Conservation (phyloP, 2,329 filamentous ascomycete genomes). For the Stachybotrys echinatus region DNA sequence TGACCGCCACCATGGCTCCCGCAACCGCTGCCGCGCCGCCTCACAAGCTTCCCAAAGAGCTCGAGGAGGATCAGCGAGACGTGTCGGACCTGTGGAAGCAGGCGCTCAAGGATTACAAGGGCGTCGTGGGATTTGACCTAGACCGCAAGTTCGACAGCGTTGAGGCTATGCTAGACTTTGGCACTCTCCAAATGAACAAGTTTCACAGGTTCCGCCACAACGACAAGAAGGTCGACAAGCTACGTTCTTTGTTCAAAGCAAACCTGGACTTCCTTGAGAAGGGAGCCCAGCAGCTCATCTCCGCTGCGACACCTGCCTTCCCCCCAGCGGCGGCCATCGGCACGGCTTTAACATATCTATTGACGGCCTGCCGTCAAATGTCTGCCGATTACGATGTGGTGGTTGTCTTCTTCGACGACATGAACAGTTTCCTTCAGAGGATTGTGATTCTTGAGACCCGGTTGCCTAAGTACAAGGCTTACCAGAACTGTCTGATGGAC, state of each 20-base stretch:
- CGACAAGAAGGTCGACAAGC: constrained; percentile 23
- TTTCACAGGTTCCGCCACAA: constrained; percentile 28
- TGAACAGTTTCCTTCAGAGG: constrained; percentile 28
- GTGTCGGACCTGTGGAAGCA: constrained; percentile 25
- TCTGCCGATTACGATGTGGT: constrained; percentile 32
- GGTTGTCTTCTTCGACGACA: constrained; percentile 30
- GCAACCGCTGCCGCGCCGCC: too few species aligned
- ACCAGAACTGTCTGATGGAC: constrained; percentile 27
- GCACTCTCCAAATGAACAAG: constrained; percentile 21
- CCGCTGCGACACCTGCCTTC: constrained; percentile 22
- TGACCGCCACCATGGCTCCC: too few species aligned
- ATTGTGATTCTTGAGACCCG: constrained; percentile 25
- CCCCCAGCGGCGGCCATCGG: constrained; percentile 25
- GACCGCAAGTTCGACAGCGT: constrained; percentile 20
- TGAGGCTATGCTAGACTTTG: constrained; percentile 17
- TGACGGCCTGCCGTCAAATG: constrained; percentile 21
- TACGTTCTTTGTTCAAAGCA: constrained; percentile 19
- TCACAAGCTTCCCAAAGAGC: constrained; percentile 9
- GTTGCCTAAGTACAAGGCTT: constrained; percentile 21
- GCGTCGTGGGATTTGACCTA: constrained; percentile 25
- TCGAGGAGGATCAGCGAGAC: constrained; percentile 20
- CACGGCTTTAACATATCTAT: constrained; percentile 25
- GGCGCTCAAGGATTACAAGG: constrained; percentile 23
- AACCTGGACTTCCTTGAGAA: constrained; percentile 23
- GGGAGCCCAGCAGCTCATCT: constrained; percentile 21